A percentile compares a stretch with the other conserved stretches of the same genome.
phyloP scores from a whole-genome alignment of 2,329 filamentous ascomycete genomes.

The Stachybotrys echinatus region DNA sequence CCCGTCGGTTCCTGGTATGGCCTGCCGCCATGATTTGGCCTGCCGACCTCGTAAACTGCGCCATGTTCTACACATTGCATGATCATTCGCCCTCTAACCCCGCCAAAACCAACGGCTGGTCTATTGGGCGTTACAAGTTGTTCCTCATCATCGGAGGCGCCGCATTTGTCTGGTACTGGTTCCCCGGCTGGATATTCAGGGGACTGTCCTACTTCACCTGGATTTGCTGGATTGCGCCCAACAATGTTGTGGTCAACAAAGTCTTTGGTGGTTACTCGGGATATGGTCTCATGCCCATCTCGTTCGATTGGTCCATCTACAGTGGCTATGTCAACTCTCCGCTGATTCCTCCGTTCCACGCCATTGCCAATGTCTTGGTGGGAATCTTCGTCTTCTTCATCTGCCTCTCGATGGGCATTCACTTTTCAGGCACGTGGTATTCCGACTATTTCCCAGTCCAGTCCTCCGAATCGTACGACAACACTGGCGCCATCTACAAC shows the following conservation, averaged over 20 bases:
- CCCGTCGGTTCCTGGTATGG: constrained; percentile 46
- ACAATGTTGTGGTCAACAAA: constrained; percentile 56
- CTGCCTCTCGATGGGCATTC: constrained; percentile 51
- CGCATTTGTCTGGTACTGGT: constrained; percentile 53
- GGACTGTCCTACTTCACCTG: constrained; percentile 59
- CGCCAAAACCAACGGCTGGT: constrained; percentile 53
- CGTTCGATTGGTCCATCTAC: constrained; percentile 47
- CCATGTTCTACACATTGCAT: constrained; percentile 44
- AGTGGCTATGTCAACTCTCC: constrained; percentile 45
- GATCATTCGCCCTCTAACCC: constrained; percentile 42
- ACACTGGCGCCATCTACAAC: constrained; percentile 55
- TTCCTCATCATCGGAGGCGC: constrained; percentile 52
- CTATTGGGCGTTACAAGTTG: constrained; percentile 56
- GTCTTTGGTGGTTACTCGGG: constrained; percentile 56
- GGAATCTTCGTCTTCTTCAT: constrained; percentile 52
- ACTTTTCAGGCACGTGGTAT: constrained; percentile 53
- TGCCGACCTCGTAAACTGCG: constrained; percentile 46
- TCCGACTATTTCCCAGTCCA: constrained; percentile 58
- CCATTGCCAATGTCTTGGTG: constrained; percentile 49
- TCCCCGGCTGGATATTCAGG: constrained; percentile 58
- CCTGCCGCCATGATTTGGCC: constrained; percentile 57
- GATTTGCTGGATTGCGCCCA: constrained; percentile 56
- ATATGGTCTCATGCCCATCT: constrained; percentile 55
- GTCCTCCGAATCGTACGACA: constrained; percentile 58
- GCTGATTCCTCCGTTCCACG: constrained; percentile 47